Percentiles rank a stretch among this genome's conserved stretches.
Conservation (phyloP, 2,329 filamentous ascomycete species). For the Microascus cirrosus region DNA sequence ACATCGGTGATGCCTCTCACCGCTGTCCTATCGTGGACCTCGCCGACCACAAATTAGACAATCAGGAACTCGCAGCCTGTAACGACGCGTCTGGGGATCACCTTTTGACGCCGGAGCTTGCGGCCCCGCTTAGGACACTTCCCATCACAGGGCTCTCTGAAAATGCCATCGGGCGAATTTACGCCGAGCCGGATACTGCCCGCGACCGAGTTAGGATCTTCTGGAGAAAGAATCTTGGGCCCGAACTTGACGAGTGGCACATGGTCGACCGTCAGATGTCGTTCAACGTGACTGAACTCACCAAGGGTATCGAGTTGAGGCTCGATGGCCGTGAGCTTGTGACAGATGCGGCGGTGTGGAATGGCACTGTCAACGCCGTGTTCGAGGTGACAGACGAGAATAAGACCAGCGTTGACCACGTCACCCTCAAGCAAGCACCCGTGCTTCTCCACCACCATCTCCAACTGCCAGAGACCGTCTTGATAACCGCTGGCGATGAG, state of each 20-base stretch:
- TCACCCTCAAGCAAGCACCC: slow-evolving; percentile 22
- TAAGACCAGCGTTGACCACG: slow-evolving; percentile 11
- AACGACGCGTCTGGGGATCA: slow-evolving; percentile 23
- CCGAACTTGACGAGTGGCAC: slow-evolving; percentile 11
- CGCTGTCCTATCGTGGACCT: slow-evolving; percentile 15
- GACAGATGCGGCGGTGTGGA: slow-evolving; percentile 11
- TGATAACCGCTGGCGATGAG: slow-evolving; percentile 11
- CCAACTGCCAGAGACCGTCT: slow-evolving; percentile 15
- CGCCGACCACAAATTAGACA: slow-evolving; percentile 2
- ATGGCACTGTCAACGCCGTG: slow-evolving; percentile 14
- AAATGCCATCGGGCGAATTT: slow-evolving; percentile 9
- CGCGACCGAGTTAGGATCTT: slow-evolving; percentile 17
- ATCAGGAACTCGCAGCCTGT: slow-evolving; percentile 16
- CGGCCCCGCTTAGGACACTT: slow-evolving; percentile 20
- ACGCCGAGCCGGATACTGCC: slow-evolving; percentile 4
- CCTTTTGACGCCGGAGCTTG: slow-evolving; percentile 16
- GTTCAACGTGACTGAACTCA: slow-evolving; percentile 17
- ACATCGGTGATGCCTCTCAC: slow-evolving; percentile 19
- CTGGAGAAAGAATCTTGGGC: background rate
- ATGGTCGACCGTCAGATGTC: slow-evolving; percentile 13
- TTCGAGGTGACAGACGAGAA: slow-evolving; percentile 17
- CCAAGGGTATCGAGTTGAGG: slow-evolving; percentile 19
- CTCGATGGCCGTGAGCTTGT: slow-evolving; percentile 20
- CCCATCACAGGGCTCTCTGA: slow-evolving; percentile 11
- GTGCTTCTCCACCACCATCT: slow-evolving; percentile 24